These are phyloP conservation scores for Silybum marianum DNA, from an alignment of 129 eudicot genomes.

Conservation along the genomic window DNA sequence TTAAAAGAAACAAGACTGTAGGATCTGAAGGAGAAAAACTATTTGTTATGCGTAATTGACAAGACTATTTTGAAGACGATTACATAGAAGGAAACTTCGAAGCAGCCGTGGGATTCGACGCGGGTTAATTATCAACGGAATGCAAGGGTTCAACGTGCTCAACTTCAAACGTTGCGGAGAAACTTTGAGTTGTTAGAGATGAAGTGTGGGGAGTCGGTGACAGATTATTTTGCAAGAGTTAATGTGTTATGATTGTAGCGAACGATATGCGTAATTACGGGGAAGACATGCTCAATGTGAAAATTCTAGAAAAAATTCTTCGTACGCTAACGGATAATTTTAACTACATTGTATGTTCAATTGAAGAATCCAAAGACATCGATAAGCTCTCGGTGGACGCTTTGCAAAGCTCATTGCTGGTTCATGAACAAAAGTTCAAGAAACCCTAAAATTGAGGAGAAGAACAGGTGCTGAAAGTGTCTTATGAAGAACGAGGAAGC, in stretches of 20 bases:
- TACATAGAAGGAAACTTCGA: neutral
- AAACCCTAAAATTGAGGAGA: neutral
- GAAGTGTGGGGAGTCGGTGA: neutral
- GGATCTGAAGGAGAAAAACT: neutral
- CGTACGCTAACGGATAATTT: neutral
- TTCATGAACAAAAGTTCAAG: too few relatives aligned
- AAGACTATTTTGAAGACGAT: neutral
- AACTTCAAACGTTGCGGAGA: neutral
- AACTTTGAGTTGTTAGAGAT: neutral
- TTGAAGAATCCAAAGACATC: neutral
- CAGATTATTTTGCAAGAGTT: neutral
- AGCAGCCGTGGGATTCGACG: too few relatives aligned
- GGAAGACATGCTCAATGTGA: neutral
- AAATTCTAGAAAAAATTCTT: neutral
- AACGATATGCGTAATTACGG: neutral
- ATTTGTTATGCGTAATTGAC: neutral
- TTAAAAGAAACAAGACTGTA: neutral
- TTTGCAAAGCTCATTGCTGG: neutral
- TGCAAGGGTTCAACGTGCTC: neutral
- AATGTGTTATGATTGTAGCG: neutral
- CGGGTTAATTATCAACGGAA: neutral
- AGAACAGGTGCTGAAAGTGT: neutral
- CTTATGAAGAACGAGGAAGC: neutral
- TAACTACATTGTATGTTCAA: neutral
- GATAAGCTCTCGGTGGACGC: neutral